Evolutionary conservation across 2,329 filamentous ascomycete species (phyloP).

Genomic region (Stagonosporopsis tanaceti): DNA sequence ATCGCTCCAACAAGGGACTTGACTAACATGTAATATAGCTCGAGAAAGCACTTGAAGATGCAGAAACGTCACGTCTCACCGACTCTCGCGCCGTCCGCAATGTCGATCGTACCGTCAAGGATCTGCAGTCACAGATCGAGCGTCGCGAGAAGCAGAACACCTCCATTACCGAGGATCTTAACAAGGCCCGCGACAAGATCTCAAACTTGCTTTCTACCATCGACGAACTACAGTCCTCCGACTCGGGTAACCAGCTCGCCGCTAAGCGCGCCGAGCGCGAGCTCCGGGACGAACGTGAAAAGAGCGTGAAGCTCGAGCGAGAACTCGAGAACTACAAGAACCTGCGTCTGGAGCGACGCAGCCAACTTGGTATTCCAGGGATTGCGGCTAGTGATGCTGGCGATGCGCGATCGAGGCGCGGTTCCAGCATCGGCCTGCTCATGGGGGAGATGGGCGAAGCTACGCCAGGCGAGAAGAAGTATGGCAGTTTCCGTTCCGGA

Average conservation of each 20-base stretch:
- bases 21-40: conserved; percentile 64
- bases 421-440: conserved; percentile 52
- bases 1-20: background rate
- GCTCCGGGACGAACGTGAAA: conserved; percentile 87
- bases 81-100: conserved; percentile 89
- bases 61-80: conserved; percentile 79
- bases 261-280: conserved; percentile 89
- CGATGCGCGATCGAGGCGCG: conserved; percentile 54
- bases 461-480: conserved; percentile 43
- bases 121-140: conserved; percentile 90
- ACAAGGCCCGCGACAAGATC: conserved; percentile 86
- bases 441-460: conserved; percentile 47
- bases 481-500: conserved; percentile 41
- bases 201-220: conserved; percentile 89
- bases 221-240: conserved; percentile 89
- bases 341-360: conserved; percentile 68
- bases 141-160: conserved; percentile 87
- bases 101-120: conserved; percentile 91
- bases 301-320: conserved; percentile 79
- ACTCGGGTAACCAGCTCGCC: conserved; percentile 80
- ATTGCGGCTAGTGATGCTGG: conserved; percentile 53
- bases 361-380: conserved; percentile 45
- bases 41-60: conserved; percentile 83
- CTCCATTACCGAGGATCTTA: conserved; percentile 83
- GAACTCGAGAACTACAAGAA: conserved; percentile 85